Evolutionary conservation across 176 grass and related monocot species (phyloP), one percentile per base, ranked within the genome.

Genomic region (Dactylis glomerata): DNA sequence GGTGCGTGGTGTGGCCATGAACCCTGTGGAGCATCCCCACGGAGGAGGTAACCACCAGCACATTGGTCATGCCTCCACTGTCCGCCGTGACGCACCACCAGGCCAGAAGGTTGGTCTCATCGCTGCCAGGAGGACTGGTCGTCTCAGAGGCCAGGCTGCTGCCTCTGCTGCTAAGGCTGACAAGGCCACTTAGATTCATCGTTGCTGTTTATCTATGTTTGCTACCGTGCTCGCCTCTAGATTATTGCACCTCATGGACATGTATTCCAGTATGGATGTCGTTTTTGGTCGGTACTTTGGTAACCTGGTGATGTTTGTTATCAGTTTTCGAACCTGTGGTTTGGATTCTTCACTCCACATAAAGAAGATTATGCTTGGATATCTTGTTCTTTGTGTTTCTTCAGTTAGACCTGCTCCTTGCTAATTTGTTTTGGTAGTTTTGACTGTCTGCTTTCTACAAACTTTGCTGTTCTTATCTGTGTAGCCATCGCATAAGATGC

Each of bases 1-100:
- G 95, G 95, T 97, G 51, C 92, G 95, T 91, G 95, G 95, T 97
- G 95, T 97, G 77, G 95, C 95, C 55, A 97, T 97, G 95, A 97
- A 97, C 63, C 95, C 95, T 0, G 95, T 97, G 0, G 95, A 97
- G 86, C 95, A 97, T 94, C 95, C 95, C 72, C 95, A 97, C 0
- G 95, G 95, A 89, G 95, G 95, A 89, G 95, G 95, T 87, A 97
- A 97, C 83, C 95, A 97, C 85, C 95, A 97, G 88, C 95, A 97
- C 69, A 97, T 97, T 78, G 95, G 95, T 77, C 95, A 97, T 0
- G 95, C 95, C 40, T 97, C 95, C 27, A 97, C 95, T 0, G 92
- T 97, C 30, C 90, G 95, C 10, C 95, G 95, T 52, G 92, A 97
- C 3, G 95, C 95, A 14, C 95, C 95, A 15, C 95, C 95, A 0